These are phyloP conservation scores for Aplosporella prunicola DNA, from an alignment of 2,329 filamentous ascomycete genomes.

Conservation along the genomic window DNA sequence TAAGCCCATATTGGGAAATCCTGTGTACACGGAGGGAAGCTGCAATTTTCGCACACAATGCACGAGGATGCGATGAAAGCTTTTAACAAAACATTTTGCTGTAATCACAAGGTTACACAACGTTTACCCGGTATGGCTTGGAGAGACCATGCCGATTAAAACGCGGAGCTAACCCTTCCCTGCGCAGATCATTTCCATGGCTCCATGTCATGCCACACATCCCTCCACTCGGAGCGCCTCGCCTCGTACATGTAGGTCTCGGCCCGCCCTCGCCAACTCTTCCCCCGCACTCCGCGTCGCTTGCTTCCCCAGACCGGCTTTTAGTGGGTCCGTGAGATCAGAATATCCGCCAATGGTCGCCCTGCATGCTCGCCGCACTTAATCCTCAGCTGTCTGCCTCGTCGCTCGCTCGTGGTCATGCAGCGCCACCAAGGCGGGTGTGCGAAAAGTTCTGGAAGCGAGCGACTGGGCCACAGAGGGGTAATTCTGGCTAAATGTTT, in stretches of 20 bases:
- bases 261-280: conserved; percentile 1
- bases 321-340: neutral
- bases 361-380: neutral
- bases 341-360: conserved; percentile 8
- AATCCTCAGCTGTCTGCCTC: neutral
- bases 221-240: neutral
- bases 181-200: conserved; percentile 8
- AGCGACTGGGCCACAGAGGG: conserved; percentile 3
- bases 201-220: conserved; percentile 6
- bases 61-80: neutral
- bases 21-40: neutral
- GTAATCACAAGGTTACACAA: neutral
- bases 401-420: neutral
- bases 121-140: neutral
- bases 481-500: conserved; percentile 7
- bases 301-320: conserved; percentile 2
- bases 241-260: neutral
- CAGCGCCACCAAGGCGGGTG: neutral
- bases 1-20: conserved; percentile 27
- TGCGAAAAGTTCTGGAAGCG: conserved; percentile 2
- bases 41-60: too few species aligned
- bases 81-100: neutral
- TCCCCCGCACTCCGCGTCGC: conserved; percentile 8
- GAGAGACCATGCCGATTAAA: conserved; percentile 7
- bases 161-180: conserved; percentile 1